These are phyloP conservation scores for Somion occarium DNA, from an alignment of 1,284 basidiomycete genomes.

Conservation along the genomic window DNA sequence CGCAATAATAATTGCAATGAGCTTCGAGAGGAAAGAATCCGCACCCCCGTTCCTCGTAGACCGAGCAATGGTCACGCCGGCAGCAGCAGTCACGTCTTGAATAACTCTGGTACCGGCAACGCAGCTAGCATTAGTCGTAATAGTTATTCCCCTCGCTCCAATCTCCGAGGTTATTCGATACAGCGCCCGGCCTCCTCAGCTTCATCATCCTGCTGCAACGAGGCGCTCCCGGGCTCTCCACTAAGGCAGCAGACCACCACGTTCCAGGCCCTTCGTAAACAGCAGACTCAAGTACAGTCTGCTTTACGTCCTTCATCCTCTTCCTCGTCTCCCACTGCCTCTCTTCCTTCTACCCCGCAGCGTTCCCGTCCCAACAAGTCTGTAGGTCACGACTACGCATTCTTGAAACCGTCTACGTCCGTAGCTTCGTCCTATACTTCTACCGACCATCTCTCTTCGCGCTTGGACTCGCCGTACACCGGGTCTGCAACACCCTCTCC, in stretches of 20 bases:
- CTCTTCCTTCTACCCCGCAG: conserved; percentile 4
- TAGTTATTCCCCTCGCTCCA: conserved; percentile 12
- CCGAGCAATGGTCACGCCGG: conserved; percentile 5
- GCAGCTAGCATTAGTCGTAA: background rate
- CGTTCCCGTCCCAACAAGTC: conserved; percentile 4
- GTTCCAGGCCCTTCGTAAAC: conserved; percentile 10
- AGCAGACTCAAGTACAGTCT: conserved; percentile 20
- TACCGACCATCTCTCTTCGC: conserved; percentile 8
- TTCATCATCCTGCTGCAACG: conserved; percentile 18
- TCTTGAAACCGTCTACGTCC: conserved; percentile 12
- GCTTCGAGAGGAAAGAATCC: conserved; percentile 12
- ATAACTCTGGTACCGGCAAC: background rate
- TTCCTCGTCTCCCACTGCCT: conserved; percentile 8
- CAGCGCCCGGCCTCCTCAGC: conserved; percentile 14
- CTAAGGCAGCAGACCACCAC: conserved; percentile 15
- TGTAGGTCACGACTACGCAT: conserved; percentile 1
- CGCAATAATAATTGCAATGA: conserved; percentile 14
- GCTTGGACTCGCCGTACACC: conserved; percentile 9
- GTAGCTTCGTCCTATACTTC: conserved; percentile 16
- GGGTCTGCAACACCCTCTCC: conserved; percentile 21
- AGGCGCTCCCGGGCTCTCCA: conserved; percentile 19
- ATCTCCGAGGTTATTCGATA: conserved; percentile 16
- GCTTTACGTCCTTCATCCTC: conserved; percentile 16
- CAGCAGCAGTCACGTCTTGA: conserved; percentile 1
- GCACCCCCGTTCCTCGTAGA: conserved; percentile 9